A percentile compares a stretch with the other conserved stretches of the same genome.
phyloP scores from a whole-genome alignment of 1,139 yeast species.

The Entelexis paramagnoliae region DNA sequence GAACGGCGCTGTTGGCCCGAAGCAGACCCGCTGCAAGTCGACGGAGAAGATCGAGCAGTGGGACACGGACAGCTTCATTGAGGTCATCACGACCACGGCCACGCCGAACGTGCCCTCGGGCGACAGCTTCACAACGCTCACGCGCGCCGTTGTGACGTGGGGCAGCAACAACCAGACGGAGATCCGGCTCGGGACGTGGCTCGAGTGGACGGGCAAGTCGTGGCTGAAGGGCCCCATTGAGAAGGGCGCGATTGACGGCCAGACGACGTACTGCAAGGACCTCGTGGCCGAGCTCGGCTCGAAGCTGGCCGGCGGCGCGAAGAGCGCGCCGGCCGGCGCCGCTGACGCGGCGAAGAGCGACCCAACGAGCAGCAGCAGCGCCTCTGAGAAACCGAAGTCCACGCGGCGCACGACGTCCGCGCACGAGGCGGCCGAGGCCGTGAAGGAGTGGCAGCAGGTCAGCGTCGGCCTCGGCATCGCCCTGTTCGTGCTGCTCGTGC shows the following conservation, averaged over 20 bases:
- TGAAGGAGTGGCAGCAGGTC: slow-evolving; percentile 19
- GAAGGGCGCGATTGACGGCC: slow-evolving; percentile 87
- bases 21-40: slow-evolving; percentile 75
- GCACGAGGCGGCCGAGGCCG: slow-evolving; percentile 16
- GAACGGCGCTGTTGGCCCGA: slow-evolving; percentile 80
- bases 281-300: slow-evolving; percentile 48
- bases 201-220: slow-evolving; percentile 88
- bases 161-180: slow-evolving; percentile 58
- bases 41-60: slow-evolving; percentile 59
- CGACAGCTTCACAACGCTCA: slow-evolving; percentile 60
- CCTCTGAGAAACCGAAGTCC: slow-evolving; percentile 35
- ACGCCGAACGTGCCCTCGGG: slow-evolving; percentile 98
- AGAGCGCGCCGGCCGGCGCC: background rate
- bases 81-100: slow-evolving; percentile 55
- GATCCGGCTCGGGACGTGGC: slow-evolving; percentile 51
- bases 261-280: slow-evolving; percentile 54
- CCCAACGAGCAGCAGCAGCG: slow-evolving; percentile 22
- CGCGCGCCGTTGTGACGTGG: slow-evolving; percentile 64
- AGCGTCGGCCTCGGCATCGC: slow-evolving; percentile 17
- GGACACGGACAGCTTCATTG: slow-evolving; percentile 48
- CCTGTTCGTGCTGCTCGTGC: slow-evolving; percentile 22
- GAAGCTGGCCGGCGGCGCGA: slow-evolving; percentile 27
- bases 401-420: slow-evolving; percentile 13
- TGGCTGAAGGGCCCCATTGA: slow-evolving; percentile 74
- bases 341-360: slow-evolving; percentile 57